These are phyloP conservation scores for Lotus japonicus DNA, from an alignment of 306 rosid genomes.

Conservation along the genomic window DNA sequence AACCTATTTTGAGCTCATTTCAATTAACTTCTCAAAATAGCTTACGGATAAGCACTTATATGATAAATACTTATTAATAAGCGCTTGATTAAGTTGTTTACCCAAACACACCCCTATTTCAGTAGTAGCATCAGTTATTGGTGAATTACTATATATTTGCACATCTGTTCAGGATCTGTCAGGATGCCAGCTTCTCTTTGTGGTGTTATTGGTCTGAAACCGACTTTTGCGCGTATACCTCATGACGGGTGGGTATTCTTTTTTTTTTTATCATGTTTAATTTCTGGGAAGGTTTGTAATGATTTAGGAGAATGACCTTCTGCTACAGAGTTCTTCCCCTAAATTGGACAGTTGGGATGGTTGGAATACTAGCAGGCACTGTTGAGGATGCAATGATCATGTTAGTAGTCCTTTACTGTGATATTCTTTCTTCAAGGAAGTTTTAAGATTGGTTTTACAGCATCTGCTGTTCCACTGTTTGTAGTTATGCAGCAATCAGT, in stretches of 20 bases:
- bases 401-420: conserved; percentile 39
- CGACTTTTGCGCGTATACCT: conserved; percentile 76
- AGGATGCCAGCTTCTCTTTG: conserved; percentile 97
- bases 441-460: conserved; percentile 8
- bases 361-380: conserved; percentile 81
- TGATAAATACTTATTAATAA: too few relatives aligned
- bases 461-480: conserved; percentile 10
- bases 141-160: conserved; percentile 15
- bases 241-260: conserved; percentile 58
- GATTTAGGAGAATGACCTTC: conserved; percentile 4
- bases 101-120: too few relatives aligned
- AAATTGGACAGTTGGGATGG: conserved; percentile 96
- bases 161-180: conserved; percentile 63
- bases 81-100: too few relatives aligned
- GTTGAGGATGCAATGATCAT: conserved; percentile 73
- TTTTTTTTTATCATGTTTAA: conserved; percentile 13
- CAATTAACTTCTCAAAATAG: too few relatives aligned
- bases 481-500: conserved; percentile 77
- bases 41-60: too few relatives aligned
- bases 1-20: too few relatives aligned
- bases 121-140: not conserved
- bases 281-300: not conserved
- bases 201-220: conserved; percentile 87
- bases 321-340: conserved; percentile 79
- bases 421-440: conserved; percentile 8